Evolutionary conservation across 805 yeast genomes (phyloP), one percentile per base, ranked within the genome.

Genomic region (Blastobotrys attinorum): DNA sequence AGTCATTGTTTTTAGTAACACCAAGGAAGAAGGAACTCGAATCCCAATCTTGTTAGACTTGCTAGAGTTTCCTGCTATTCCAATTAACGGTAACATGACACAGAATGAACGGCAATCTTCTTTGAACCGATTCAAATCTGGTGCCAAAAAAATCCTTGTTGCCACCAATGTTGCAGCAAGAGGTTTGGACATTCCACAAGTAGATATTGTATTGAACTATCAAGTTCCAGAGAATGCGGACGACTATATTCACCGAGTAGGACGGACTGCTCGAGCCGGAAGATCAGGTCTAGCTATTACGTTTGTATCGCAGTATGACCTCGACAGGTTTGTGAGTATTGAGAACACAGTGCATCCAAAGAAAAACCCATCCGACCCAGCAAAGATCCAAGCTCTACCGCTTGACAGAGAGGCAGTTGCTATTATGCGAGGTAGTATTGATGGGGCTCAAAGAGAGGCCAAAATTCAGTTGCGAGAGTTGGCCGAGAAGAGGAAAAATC

Each of bases 241-340:
- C 58, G 96, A 90, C 49, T 92, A 85, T 55, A 89, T 92, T 42
- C 98, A 92, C 66, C 73, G 98, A 61, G 95, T 90, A 4, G 98
- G 98, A 67, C 85, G 98, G 77, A 90, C 98, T 10, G 98, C 97
- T 4, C 83, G 98, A 75, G 97, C 97, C 2, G 97, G 97, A 2
- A 73, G 94, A 55, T 67, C 71, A 37, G 98, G 98, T 65, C 85
- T 78, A 51, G 76, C 95, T 3, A 70, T 92, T 1, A 77, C 92
- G 13, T 73, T 92, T 46, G 83, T 92, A 2, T 89, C 97, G 0
- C 98, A 92, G 63, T 92, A 92, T 61, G 98, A 92, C 62, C 70
- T 92, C 48, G 97, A 89, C 62, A 67, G 88, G 55, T 84, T 86
- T 57, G 67, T 88, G 51, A 73, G 96, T 58, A 89, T 92, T 42